A percentile compares a stretch with the other conserved stretches of the same genome.
phyloP scores from a whole-genome alignment of 192 early-diverging fungal genomes.

The Chytriomyces confervae region DNA sequence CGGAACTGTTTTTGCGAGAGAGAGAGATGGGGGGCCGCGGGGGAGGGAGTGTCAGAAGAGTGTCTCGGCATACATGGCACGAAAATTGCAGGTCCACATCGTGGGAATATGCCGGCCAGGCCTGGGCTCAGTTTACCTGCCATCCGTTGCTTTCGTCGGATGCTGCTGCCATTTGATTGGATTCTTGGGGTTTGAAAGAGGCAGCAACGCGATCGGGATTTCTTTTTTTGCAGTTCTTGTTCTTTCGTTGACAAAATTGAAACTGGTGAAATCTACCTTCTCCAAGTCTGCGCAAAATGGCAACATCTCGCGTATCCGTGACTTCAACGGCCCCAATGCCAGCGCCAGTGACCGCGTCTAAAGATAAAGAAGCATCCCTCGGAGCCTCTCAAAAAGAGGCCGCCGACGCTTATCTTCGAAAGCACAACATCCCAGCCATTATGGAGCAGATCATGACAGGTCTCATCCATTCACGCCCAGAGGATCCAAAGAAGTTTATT shows the following conservation, averaged over 20 bases:
- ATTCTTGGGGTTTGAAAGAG: not conserved
- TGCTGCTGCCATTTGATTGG: slow-evolving; percentile 8
- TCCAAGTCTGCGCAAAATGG: not conserved
- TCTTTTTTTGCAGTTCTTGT: not conserved
- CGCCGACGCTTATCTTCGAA: slow-evolving; percentile 44
- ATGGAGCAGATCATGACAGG: slow-evolving; percentile 46
- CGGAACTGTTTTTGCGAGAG: slow-evolving; percentile 69
- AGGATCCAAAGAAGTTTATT: slow-evolving; percentile 53
- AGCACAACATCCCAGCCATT: slow-evolving; percentile 47
- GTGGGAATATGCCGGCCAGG: too few relatives aligned
- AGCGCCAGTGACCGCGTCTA: too few relatives aligned
- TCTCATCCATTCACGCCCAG: slow-evolving; percentile 45
- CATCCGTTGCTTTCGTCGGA: slow-evolving; percentile 35
- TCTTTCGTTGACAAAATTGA: not conserved
- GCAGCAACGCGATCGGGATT: not conserved
- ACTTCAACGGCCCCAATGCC: too few relatives aligned
- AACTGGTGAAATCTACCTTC: not conserved
- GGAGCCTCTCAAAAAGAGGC: slow-evolving; percentile 32
- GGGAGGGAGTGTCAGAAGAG: not conserved
- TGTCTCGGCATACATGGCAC: not conserved
- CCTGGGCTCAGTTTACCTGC: slow-evolving; percentile 1
- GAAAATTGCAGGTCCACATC: too few relatives aligned
- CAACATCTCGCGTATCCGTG: not conserved
- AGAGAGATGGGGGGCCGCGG: not conserved
- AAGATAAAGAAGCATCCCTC: not conserved